Conservation (phyloP, 352 stramenopile species). For the Elongisporangium senticosum region DNA sequence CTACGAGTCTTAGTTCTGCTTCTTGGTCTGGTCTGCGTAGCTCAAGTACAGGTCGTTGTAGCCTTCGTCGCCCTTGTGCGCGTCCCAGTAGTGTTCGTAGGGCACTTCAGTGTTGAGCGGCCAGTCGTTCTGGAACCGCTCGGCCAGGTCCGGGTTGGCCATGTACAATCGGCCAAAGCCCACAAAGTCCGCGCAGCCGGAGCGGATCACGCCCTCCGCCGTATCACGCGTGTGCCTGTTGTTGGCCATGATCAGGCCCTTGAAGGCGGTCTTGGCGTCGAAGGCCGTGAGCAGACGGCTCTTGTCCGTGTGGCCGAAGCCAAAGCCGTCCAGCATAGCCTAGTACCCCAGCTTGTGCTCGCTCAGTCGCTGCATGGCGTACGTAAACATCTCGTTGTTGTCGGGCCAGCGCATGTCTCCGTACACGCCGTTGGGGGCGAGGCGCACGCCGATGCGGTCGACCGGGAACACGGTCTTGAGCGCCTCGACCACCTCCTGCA, state of each 20-base stretch:
- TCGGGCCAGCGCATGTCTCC: conserved; percentile 23
- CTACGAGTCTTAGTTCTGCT: no score
- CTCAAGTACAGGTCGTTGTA: conserved; percentile 9
- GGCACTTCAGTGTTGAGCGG: conserved; percentile 12
- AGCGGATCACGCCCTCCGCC: conserved; percentile 18
- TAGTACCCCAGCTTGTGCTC: conserved; percentile 19
- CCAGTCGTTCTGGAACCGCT: conserved; percentile 22
- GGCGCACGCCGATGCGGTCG: conserved; percentile 25
- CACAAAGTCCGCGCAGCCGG: conserved; percentile 25
- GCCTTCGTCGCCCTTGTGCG: conserved; percentile 13
- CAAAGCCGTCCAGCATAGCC: conserved; percentile 21
- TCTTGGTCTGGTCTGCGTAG: no score
- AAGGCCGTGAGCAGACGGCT: conserved; percentile 7
- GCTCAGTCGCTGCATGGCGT: conserved; percentile 22
- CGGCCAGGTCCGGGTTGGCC: conserved; percentile 36
- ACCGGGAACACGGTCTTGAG: conserved; percentile 22
- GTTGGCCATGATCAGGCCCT: conserved; percentile 11
- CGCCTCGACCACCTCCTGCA: conserved; percentile 58
- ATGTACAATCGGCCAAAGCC: conserved; percentile 35
- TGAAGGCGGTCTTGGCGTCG: conserved; percentile 21
- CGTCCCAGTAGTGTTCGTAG: conserved; percentile 22
- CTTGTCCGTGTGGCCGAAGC: conserved; percentile 20
- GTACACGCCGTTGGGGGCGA: conserved; percentile 23
- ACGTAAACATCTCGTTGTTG: conserved; percentile 31
- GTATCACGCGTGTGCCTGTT: conserved; percentile 15